Percentiles rank a stretch among this genome's conserved stretches.
These are phyloP conservation scores for Candida labiduridarum DNA, from an alignment of 1,139 yeast species.

Conservation along the genomic window DNA sequence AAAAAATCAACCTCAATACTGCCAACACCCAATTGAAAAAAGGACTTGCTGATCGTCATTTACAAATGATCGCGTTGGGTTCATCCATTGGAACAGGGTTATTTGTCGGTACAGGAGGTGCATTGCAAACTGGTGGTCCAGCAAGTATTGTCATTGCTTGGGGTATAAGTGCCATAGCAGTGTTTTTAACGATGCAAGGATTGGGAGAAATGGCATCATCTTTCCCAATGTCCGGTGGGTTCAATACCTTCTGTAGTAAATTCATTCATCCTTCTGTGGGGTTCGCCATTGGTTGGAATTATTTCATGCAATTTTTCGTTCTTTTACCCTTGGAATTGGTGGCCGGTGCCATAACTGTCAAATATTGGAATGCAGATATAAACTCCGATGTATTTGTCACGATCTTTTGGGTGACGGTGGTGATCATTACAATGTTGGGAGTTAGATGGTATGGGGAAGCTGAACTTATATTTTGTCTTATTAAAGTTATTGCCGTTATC, in stretches of 20 bases:
- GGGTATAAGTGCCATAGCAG: conserved; percentile 28
- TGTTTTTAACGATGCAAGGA: conserved; percentile 42
- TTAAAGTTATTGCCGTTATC: conserved; percentile 42
- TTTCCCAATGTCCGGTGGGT: conserved; percentile 44
- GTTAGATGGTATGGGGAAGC: conserved; percentile 50
- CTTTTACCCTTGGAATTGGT: conserved; percentile 39
- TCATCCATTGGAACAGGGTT: conserved; percentile 73
- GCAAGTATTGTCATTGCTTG: conserved; percentile 64
- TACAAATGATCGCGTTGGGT: conserved; percentile 77
- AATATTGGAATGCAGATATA: conserved; percentile 40
- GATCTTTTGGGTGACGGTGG: conserved; percentile 38
- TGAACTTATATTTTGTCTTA: conserved; percentile 39
- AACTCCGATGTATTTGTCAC: conserved; percentile 45
- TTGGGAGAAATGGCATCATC: conserved; percentile 42
- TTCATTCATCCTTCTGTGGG: conserved; percentile 45
- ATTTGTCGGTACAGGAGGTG: conserved; percentile 34
- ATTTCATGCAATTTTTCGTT: conserved; percentile 42
- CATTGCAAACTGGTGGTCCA: conserved; percentile 62
- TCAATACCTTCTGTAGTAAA: conserved; percentile 41
- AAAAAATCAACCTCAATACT: conserved; percentile 37
- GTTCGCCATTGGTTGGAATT: conserved; percentile 49
- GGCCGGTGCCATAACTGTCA: conserved; percentile 43
- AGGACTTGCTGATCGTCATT: conserved; percentile 35
- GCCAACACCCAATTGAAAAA: conserved; percentile 44
- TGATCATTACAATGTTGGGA: conserved; percentile 41